Percentiles rank a stretch among this genome's conserved stretches.
Conservation (phyloP, 2,329 filamentous ascomycete species). For the Aspergillus caelatus region DNA sequence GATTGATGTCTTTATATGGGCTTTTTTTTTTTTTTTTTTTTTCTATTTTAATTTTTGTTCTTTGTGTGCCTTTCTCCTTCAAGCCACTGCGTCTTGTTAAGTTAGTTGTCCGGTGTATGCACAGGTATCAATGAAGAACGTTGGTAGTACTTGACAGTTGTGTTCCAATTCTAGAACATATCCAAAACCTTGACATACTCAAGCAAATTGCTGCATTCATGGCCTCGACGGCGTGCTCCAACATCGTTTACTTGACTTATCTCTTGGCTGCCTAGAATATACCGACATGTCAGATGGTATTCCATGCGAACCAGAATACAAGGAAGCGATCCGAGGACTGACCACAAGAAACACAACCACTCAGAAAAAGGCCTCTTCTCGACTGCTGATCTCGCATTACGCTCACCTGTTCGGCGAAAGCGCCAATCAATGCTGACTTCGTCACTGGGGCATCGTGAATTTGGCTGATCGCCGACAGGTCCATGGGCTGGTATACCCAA, state of each 20-base stretch:
- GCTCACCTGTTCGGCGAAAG: constrained; percentile 1
- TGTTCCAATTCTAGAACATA: neutral
- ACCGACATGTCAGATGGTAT: constrained; percentile 11
- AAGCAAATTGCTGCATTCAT: neutral
- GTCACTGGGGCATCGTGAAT: constrained; percentile 3
- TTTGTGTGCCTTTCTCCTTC: too few species aligned
- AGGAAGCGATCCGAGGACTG: neutral
- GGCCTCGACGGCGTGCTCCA: neutral
- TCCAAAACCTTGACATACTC: neutral
- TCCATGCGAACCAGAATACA: constrained; percentile 2
- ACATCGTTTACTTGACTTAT: neutral
- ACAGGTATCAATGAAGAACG: neutral
- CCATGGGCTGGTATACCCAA: constrained; percentile 6
- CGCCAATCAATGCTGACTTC: constrained; percentile 1
- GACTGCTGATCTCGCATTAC: constrained; percentile 12
- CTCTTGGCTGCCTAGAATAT: neutral
- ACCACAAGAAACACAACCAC: constrained; percentile 6
- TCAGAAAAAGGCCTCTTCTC: constrained; percentile 4
- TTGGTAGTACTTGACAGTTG: neutral
- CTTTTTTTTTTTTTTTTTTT: too few species aligned
- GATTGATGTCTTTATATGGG: too few species aligned
- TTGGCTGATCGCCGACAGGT: constrained; percentile 4
- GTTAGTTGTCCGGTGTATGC: neutral
- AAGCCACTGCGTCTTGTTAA: neutral
- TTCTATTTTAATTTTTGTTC: neutral